Conservation (phyloP, 805 yeast genomes). For the Deakozyma indianensis region DNA sequence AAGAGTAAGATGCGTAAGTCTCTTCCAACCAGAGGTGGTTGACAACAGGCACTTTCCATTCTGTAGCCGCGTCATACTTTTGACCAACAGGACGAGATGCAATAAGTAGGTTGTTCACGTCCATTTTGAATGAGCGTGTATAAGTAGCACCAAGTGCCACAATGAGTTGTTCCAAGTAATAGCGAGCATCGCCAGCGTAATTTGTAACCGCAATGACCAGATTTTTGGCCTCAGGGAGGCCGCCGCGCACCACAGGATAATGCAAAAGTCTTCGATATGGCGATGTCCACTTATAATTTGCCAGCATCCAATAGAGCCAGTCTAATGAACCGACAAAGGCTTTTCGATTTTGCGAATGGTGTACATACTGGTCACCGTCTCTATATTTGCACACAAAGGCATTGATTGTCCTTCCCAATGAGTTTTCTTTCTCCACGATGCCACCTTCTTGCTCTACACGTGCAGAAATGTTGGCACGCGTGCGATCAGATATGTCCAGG, state of each 20-base stretch:
- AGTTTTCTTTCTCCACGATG: constrained; percentile 14
- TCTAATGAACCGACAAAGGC: constrained; percentile 47
- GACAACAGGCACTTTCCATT: constrained; percentile 53
- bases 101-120: constrained; percentile 56
- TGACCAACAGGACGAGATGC: constrained; percentile 55
- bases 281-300: constrained; percentile 36
- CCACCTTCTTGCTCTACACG: constrained; percentile 47
- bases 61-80: constrained; percentile 58
- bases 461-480: constrained; percentile 25
- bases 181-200: constrained; percentile 73
- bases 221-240: constrained; percentile 39
- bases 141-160: constrained; percentile 61
- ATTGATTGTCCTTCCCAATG: constrained; percentile 15
- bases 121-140: constrained; percentile 48
- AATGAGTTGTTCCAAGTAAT: constrained; percentile 50
- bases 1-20: constrained; percentile 47
- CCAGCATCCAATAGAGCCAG: constrained; percentile 64
- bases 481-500: constrained; percentile 34
- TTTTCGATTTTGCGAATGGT: constrained; percentile 26
- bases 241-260: constrained; percentile 46
- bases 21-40: constrained; percentile 88
- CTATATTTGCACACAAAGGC: constrained; percentile 52
- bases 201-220: constrained; percentile 56
- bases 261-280: constrained; percentile 49
- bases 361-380: constrained; percentile 38